These are phyloP conservation scores for Boletus rubescentipes DNA, from an alignment of 768 basidiomycete species.

Conservation along the genomic window DNA sequence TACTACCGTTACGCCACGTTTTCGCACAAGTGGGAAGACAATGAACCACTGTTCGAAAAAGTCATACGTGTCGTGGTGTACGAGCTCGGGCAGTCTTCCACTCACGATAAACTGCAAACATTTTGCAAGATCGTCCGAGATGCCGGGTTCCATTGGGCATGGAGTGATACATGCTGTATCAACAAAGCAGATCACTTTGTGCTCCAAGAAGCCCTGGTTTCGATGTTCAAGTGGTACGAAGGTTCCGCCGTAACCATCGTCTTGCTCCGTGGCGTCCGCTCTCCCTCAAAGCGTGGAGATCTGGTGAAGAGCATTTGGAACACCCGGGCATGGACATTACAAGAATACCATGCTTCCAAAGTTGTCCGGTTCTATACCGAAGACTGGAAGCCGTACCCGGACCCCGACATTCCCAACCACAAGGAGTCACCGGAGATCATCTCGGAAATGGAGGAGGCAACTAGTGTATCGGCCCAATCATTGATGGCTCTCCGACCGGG, in stretches of 20 bases:
- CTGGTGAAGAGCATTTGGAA: neutral
- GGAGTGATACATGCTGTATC: neutral
- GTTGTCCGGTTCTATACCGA: neutral
- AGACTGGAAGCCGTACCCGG: neutral
- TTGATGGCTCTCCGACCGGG: neutral
- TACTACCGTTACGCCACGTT: neutral
- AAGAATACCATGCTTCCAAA: neutral
- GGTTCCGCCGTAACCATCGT: neutral
- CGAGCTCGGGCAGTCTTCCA: neutral
- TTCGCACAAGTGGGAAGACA: neutral
- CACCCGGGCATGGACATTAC: neutral
- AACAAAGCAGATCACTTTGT: neutral
- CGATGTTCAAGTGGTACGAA: slow-evolving; percentile 1
- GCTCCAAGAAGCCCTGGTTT: neutral
- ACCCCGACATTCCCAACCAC: neutral
- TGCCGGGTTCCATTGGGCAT: neutral
- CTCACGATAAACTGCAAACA: neutral
- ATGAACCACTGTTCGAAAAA: neutral
- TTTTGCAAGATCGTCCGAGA: neutral
- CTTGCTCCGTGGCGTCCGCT: neutral
- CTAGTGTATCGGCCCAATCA: neutral
- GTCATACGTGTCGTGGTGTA: neutral
- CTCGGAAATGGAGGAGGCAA: neutral
- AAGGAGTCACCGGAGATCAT: slow-evolving; percentile 1
- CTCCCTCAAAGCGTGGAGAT: neutral